Evolutionary conservation across 352 stramenopile species (phyloP).

Genomic region (Globisporangium spiculum): DNA sequence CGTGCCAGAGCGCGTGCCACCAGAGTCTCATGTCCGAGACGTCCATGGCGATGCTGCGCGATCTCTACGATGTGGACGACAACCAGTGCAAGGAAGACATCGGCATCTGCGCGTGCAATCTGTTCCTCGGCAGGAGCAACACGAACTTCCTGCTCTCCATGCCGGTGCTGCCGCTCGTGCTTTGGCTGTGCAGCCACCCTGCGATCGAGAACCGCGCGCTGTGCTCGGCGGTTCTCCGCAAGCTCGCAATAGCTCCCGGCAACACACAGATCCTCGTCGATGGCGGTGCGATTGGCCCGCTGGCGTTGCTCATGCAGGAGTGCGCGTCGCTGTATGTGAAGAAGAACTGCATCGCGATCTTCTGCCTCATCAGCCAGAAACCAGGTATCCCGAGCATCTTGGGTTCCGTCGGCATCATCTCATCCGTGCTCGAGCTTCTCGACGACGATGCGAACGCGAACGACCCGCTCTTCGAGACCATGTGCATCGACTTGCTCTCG

Average conservation of each 20-base stretch:
- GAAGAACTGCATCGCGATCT: constrained; percentile 67
- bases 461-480: constrained; percentile 41
- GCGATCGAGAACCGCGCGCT: constrained; percentile 33
- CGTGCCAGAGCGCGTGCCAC: constrained; percentile 35
- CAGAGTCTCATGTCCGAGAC: constrained; percentile 34
- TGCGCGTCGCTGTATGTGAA: constrained; percentile 41
- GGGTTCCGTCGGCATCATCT: constrained; percentile 55
- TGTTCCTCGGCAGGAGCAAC: constrained; percentile 66
- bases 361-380: constrained; percentile 57
- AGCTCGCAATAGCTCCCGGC: constrained; percentile 63
- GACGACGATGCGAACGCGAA: constrained; percentile 24
- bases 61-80: constrained; percentile 52
- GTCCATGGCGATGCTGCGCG: constrained; percentile 39
- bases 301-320: constrained; percentile 47
- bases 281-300: constrained; percentile 44
- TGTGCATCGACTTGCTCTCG: constrained; percentile 69
- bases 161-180: constrained; percentile 47
- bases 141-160: constrained; percentile 47
- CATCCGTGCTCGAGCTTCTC: constrained; percentile 50
- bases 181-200: constrained; percentile 43
- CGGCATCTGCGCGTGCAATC: constrained; percentile 56
- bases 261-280: constrained; percentile 63
- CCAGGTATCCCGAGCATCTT: constrained; percentile 39
- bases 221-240: constrained; percentile 59
- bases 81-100: constrained; percentile 45